Base-by-base conservation (phyloP, 306 rosid species). In the Biancaea sappan region DNA sequence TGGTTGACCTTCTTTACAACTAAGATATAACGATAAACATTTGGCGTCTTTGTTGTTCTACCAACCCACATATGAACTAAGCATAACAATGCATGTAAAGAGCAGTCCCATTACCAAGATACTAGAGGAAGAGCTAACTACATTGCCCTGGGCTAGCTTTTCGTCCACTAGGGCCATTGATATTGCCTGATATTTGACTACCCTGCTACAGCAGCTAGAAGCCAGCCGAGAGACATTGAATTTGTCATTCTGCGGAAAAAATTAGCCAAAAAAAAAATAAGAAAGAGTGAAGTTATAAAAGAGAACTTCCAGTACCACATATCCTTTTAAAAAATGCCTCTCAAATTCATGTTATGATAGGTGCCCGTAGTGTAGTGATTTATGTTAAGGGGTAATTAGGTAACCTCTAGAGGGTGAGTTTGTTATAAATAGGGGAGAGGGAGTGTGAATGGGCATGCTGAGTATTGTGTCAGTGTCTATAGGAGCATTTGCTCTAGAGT, bases 131-230 rank as follows among this genome's bases (percentile, higher is more conserved):
- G 94, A 51, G 79, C 65, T 80, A 29, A 76, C 54, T 35, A 75
- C 71, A 51, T 78, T 79, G 53, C 69, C 80, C 31, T 66, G 85
- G 50, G 79, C 77, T 34, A 80, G 59, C 48, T 81, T 76, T 69
- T 86, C 89, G 2, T 85, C 80, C 16, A 94, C 89, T 73, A 94
- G 77, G 8, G 97, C 88, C 83, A 82, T 88, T 16, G 85, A 77
- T 76, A 90, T 61, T 32, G 77, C 52, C 41, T 66, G 61, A 24
- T 11, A 68, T 77, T 85, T 86, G 71, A 19, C 29, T 28, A 5
- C 31, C 40, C 77, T 51, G 54, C 81, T 58, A 14, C 74, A 66
- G 43, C 25, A 80, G 60, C 81, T 52, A 59, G 63, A 71, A 80
- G 77, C 85, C 56, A 81, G 74, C 44, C 65, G 85, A 38, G 82